Conservation (phyloP, 805 yeast genomes). For the Diddensiella transvaalensis region DNA sequence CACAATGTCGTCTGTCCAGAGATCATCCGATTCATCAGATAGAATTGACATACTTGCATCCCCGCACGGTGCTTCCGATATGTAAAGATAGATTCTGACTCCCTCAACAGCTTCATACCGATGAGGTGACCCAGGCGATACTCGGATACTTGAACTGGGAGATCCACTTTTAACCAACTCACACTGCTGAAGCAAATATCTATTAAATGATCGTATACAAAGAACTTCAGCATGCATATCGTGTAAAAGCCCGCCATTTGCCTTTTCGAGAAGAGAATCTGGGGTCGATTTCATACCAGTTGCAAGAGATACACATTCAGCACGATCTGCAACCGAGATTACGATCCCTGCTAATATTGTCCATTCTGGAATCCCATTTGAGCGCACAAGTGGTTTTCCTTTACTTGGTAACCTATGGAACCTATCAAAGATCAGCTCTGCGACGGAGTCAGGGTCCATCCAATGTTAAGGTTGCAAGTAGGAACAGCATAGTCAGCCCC, state of each 20-base stretch:
- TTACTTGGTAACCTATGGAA: slow-evolving; percentile 30
- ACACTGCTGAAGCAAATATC: slow-evolving; percentile 51
- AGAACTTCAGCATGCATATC: slow-evolving; percentile 91
- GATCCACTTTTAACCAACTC: slow-evolving; percentile 21
- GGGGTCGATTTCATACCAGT: slow-evolving; percentile 87
- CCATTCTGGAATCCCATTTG: slow-evolving; percentile 75
- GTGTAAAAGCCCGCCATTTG: slow-evolving; percentile 65
- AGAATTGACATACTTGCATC: slow-evolving; percentile 68
- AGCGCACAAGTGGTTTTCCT: slow-evolving; percentile 58
- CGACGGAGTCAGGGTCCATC: slow-evolving; percentile 5
- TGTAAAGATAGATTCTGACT: slow-evolving; percentile 48
- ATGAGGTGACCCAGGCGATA: neutral
- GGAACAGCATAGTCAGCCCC: too few relatives aligned
- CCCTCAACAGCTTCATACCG: neutral
- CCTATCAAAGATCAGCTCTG: slow-evolving; percentile 23
- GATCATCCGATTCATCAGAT: slow-evolving; percentile 21
- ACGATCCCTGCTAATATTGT: slow-evolving; percentile 78
- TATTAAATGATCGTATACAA: slow-evolving; percentile 66
- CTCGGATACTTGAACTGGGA: neutral
- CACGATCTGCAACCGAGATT: slow-evolving; percentile 19
- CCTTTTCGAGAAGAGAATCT: slow-evolving; percentile 40
- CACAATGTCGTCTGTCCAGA: slow-evolving; percentile 16
- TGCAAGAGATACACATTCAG: slow-evolving; percentile 46
- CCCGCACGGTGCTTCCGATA: slow-evolving; percentile 87
- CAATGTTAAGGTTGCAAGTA: too few relatives aligned